Evolutionary conservation across 2,329 filamentous ascomycete genomes (phyloP), one percentile per base, ranked within the genome.

Genomic region (Ceratocystis papillata): DNA sequence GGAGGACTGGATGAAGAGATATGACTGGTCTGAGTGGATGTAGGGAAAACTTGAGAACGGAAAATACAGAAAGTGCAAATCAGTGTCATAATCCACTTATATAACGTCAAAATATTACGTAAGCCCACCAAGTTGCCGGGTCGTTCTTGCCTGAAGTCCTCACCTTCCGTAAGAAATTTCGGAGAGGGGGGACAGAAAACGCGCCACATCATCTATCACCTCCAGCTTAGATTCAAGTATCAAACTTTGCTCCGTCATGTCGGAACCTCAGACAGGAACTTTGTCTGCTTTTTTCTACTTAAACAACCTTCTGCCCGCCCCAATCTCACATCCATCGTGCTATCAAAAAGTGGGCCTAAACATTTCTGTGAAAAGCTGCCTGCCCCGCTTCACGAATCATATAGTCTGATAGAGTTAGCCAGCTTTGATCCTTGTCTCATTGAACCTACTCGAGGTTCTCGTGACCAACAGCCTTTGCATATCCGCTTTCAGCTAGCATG

Each of bases 1-100:
- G 65, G 72, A 75, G 46, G 73, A 77, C 28, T 77, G 73, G 71
- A 71, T 75, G 0, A 71, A 70, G 50, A 72, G 70, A 62, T 72
- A 76, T 48, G 76, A 78, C 62, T 78, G 76, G 76, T 69, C 72
- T 10, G 30, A 64, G 46, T 69, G 55, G 30, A 46, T 63, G 48
- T 44, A 65, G 28, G n/a, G 12, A 20, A 7, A 7, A n/a, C 22
- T 20, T n/a, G 10, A 50, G 17, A 33, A 55, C 53, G 10, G 22
- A 57, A 57, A 22, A 22, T 20, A 25, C n/a, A 25, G 22, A 10
- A 5, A 50, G 46, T 20, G 5, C n/a, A 50, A 22, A 10, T 50
- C 48, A 20, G 8, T 8, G 8, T 7, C 53, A 33, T 57, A 3
- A 30, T 33, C 5, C 25, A 25, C 48, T 53, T 53, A 53, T 17